Evolutionary conservation across 129 eudicot species (phyloP), one percentile per base, ranked within the genome.

Genomic region (Ambrosia trifida): DNA sequence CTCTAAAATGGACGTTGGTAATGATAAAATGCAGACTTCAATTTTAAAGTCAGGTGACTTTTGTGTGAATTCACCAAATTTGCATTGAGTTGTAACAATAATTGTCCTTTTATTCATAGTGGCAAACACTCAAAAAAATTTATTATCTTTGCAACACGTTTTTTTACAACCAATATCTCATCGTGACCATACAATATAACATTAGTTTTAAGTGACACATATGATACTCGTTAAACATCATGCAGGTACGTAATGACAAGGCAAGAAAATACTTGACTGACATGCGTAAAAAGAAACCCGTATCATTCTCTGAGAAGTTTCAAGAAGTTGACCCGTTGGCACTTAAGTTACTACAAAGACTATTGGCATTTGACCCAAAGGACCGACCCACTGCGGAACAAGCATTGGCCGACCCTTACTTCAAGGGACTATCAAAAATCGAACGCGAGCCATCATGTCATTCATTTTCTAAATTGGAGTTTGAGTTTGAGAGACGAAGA

Each of bases 381-480:
- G 94, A 90, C 70, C 83, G 96, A 64, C 96, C 96, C 10, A 87
- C 88, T 76, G 96, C 96, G 18, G 90, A 85, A 81, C 91, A 90
- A 85, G 94, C 96, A 49, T 32, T 90, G 40, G 90, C 94, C 58
- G 96, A 90, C 73, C 88, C 94, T n/a, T 90, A 90, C 78, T 90
- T 90, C 79, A 90, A 87, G 83, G 93, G 96, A 14, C 83, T 90
- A 72, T 79, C 94, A 14, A 90, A 87, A 67, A 83, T 82, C 14
- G 94, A 87, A 56, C 87, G 94, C 68, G 96, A 90, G 80, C 96
- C 96, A 5, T 90, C 94, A 14, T 86, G 90, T 74, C 91, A 71
- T 5, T 81, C 94, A 14, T 87, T 90, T 50, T 82, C 94, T 13
- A 90, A 90, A 75, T 67, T 90, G 88, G 96, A 90, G 84, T 90